A percentile compares a stretch with the other conserved stretches of the same genome.
phyloP scores from a whole-genome alignment of 2,329 filamentous ascomycete genomes.

The Botrytis pseudocinerea region DNA sequence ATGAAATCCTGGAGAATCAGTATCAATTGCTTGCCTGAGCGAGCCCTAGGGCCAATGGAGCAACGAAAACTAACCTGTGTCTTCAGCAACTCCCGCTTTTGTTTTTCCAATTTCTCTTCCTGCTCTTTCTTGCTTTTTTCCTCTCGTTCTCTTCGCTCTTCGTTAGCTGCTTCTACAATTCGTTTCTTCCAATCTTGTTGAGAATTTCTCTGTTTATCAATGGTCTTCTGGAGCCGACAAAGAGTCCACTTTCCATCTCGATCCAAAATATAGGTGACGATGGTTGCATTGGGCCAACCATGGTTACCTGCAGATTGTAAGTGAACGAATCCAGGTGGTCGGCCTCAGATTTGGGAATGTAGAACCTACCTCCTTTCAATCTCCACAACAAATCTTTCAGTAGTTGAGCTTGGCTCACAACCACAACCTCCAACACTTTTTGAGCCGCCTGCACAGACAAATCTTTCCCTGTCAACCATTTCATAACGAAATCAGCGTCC shows the following conservation, averaged over 20 bases:
- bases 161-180: background rate
- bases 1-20: background rate
- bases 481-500: constrained; percentile 5
- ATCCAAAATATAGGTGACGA: background rate
- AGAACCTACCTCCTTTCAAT: background rate
- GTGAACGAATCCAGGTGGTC: background rate
- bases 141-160: background rate
- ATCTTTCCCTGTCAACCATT: background rate
- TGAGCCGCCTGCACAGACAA: constrained; percentile 4
- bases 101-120: background rate
- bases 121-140: background rate
- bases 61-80: background rate
- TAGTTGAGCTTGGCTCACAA: background rate
- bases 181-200: background rate
- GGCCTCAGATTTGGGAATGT: background rate
- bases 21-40: background rate
- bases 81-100: background rate
- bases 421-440: constrained; percentile 12
- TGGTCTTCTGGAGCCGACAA: background rate
- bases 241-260: background rate
- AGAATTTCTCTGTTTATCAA: background rate
- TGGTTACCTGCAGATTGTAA: background rate
- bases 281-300: background rate
- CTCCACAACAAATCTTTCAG: background rate
- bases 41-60: too few species aligned